Base-by-base conservation (phyloP, 2,329 filamentous ascomycete genomes). In the Sporothrix euskadiensis region DNA sequence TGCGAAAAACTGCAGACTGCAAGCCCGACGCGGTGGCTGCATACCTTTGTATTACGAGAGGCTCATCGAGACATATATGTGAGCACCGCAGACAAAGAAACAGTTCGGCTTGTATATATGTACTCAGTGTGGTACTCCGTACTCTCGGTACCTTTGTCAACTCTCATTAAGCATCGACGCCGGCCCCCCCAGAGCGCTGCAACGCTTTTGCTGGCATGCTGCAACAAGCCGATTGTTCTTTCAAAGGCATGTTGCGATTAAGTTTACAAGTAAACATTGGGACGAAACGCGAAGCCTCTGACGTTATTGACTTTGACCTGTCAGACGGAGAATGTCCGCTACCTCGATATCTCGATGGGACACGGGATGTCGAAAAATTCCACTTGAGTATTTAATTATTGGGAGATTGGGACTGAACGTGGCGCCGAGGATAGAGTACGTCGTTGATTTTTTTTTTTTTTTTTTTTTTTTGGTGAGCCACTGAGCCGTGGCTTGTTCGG, bases 21-120 rank as follows among this genome's bases (percentile, higher is more conserved):
- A 44, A 35, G 44, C 26, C 44, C 30, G 65, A 68, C 65, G n/a
- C 44, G 44, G 44, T 35, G 65, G 39, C 61, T 65, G 39, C 61
- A 68, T 66, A 14, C 26, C 10, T 26, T 26, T 65, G 61, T 44
- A 47, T 66, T 44, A 30, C n/a, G 39, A 47, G n/a, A 47, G 39
- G 39, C 39, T 12, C 12, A 47, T 47, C 10, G 16, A 47, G 39
- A 47, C 39, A 66, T 47, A 30, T 19, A 47, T 19, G 12, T 41
- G 19, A 30, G 47, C 41, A 66, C 41, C 16, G 6, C 44, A 49
- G 44, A 49, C 14, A 49, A 49, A 19, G 44, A 8, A 35, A 30
- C 19, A 22, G 2, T 8, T 66, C 39, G 19, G 61, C 39, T 22
- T 66, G 39, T 14, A 22, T 26, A 26, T 26, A 26, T 26, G 26